Evolutionary conservation across 257 asterid genomes (phyloP).

Genomic region (Asclepias syriaca): DNA sequence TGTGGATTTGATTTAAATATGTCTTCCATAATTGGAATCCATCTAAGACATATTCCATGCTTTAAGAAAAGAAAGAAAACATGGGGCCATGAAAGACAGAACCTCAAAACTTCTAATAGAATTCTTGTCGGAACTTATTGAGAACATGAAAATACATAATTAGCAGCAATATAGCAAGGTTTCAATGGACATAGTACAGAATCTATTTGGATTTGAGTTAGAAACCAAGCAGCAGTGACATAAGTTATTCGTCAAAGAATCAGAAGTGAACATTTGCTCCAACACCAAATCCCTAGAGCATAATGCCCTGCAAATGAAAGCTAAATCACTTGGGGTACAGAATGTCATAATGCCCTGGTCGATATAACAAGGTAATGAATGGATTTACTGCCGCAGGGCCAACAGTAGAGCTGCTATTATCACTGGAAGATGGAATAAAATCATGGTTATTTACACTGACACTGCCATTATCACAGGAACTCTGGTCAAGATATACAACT

Average conservation of each 20-base stretch:
- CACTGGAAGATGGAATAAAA: slow-evolving; percentile 44
- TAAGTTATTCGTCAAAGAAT: slow-evolving; percentile 9
- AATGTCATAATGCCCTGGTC: slow-evolving; percentile 96
- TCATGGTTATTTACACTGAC: slow-evolving; percentile 89
- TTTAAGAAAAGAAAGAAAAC: background rate
- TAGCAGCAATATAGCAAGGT: background rate
- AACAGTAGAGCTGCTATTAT: slow-evolving; percentile 7
- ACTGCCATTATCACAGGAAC: slow-evolving; percentile 69
- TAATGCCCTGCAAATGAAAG: background rate
- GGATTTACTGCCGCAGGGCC: slow-evolving; percentile 38
- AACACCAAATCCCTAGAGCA: background rate
- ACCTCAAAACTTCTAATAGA: background rate
- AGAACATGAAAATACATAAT: background rate
- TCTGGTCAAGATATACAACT: slow-evolving; percentile 85
- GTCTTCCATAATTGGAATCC: no score
- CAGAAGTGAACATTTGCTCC: background rate
- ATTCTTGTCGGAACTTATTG: background rate
- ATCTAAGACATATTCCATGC: no score
- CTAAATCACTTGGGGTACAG: slow-evolving; percentile 56
- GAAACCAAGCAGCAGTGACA: slow-evolving; percentile 2
- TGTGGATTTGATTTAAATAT: no score
- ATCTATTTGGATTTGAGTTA: background rate
- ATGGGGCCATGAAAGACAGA: background rate
- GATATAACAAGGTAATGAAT: slow-evolving; percentile 70
- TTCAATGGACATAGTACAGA: background rate